Evolutionary conservation across 2,329 filamentous ascomycete genomes (phyloP).

Genomic region (Trichoderma sp.): DNA sequence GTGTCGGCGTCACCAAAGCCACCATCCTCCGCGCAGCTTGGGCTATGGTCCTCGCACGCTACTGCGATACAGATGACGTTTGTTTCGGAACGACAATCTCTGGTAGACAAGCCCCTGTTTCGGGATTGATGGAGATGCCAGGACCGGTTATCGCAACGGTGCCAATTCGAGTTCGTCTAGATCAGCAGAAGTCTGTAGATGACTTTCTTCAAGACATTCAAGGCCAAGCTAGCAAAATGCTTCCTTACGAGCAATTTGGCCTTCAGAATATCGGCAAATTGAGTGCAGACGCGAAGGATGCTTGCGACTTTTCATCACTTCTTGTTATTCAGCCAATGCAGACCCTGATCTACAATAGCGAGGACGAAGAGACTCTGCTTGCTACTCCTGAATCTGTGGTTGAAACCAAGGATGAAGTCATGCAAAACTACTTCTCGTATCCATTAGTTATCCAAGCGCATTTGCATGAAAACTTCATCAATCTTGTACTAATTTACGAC

Average conservation of each 20-base stretch:
- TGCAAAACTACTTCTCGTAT: conserved; percentile 18
- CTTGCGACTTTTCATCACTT: conserved; percentile 24
- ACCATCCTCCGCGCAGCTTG: conserved; percentile 30
- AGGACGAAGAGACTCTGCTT: neutral
- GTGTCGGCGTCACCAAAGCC: conserved; percentile 21
- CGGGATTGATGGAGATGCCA: conserved; percentile 22
- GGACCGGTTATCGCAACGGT: conserved; percentile 22
- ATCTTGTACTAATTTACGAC: conserved; percentile 12
- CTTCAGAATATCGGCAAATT: conserved; percentile 26
- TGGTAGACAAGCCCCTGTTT: conserved; percentile 24
- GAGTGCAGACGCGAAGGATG: conserved; percentile 18
- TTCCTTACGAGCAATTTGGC: conserved; percentile 25
- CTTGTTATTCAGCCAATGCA: conserved; percentile 23
- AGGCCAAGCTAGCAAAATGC: conserved; percentile 20
- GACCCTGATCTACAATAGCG: neutral
- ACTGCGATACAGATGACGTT: conserved; percentile 31
- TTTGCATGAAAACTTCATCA: conserved; percentile 1
- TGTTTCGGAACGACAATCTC: conserved; percentile 24
- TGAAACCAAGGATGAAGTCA: neutral
- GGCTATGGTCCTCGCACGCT: conserved; percentile 36
- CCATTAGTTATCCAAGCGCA: conserved; percentile 15
- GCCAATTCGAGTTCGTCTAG: conserved; percentile 16
- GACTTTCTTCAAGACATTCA: conserved; percentile 20
- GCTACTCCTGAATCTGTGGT: neutral
- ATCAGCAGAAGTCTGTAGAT: conserved; percentile 2